Percentiles rank a stretch among this genome's conserved stretches.
These are phyloP conservation scores for Termitomyces sp. DNA, from an alignment of 768 basidiomycete genomes.

Conservation along the genomic window DNA sequence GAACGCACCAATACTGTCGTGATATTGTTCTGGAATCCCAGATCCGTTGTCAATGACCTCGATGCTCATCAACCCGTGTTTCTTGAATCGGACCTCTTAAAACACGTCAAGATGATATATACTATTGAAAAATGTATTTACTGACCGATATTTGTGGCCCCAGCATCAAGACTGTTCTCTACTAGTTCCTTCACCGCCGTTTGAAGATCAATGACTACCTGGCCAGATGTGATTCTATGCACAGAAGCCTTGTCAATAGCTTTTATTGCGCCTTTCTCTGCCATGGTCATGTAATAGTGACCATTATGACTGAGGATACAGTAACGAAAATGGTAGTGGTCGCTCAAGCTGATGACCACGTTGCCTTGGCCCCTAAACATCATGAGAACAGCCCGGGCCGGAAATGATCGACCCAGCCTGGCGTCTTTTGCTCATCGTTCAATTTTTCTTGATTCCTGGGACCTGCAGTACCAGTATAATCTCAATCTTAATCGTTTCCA, in stretches of 20 bases:
- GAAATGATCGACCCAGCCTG: no score
- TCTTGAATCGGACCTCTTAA: conserved; percentile 87
- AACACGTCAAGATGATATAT: neutral
- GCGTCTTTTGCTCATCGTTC: no score
- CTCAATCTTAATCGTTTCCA: no score
- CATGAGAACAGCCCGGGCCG: no score
- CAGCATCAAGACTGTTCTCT: conserved; percentile 94
- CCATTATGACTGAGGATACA: no score
- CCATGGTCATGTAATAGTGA: no score
- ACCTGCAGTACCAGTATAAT: no score
- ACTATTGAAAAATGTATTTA: neutral
- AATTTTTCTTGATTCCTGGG: no score
- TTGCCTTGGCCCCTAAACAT: no score
- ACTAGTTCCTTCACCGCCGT: conserved; percentile 95
- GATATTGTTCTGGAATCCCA: conserved; percentile 78
- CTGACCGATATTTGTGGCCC: conserved; percentile 81
- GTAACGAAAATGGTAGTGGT: no score
- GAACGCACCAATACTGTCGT: conserved; percentile 69
- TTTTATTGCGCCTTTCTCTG: conserved; percentile 27
- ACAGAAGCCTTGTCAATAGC: conserved; percentile 76
- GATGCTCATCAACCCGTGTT: conserved; percentile 76
- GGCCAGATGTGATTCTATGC: conserved; percentile 90
- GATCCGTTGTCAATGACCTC: conserved; percentile 93
- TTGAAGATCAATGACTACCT: conserved; percentile 92
- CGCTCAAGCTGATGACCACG: no score